A percentile compares a stretch with the other conserved stretches of the same genome.
phyloP scores from a whole-genome alignment of 495 filamentous ascomycete species.

The Neurospora sp. region DNA sequence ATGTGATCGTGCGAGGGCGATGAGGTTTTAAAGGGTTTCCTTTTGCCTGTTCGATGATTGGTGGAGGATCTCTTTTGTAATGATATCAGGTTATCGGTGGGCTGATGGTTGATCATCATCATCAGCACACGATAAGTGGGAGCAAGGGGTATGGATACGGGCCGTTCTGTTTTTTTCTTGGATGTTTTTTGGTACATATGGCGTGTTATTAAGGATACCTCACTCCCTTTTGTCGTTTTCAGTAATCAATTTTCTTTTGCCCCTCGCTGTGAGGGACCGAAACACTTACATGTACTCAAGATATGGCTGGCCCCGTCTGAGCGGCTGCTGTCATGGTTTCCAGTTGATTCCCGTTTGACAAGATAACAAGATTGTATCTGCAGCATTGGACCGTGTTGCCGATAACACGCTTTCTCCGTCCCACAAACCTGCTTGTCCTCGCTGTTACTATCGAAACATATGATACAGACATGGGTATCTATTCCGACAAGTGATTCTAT shows the following conservation, averaged over 20 bases:
- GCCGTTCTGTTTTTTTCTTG: neutral
- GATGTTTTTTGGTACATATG: neutral
- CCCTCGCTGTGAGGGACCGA: neutral
- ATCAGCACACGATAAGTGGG: neutral
- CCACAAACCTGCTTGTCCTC: neutral
- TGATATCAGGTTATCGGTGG: neutral
- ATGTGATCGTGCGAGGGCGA: constrained; percentile 54
- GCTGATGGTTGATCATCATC: neutral
- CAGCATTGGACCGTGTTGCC: neutral
- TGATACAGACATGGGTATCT: neutral
- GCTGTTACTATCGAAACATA: neutral
- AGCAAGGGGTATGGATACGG: neutral
- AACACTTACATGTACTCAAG: neutral
- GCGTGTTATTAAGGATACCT: neutral
- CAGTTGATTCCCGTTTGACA: neutral
- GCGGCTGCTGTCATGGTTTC: neutral
- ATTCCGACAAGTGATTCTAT: neutral
- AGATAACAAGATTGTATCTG: neutral
- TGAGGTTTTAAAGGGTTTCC: neutral
- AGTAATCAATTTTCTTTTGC: neutral
- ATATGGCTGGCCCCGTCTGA: neutral
- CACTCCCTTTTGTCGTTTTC: constrained; percentile 3
- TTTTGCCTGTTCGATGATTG: neutral
- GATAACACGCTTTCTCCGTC: neutral
- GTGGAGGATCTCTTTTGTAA: neutral